Percentiles rank a stretch among this genome's conserved stretches.
These are phyloP conservation scores for Populus hybrid DNA, from an alignment of 441 rosid genomes.

Conservation along the genomic window DNA sequence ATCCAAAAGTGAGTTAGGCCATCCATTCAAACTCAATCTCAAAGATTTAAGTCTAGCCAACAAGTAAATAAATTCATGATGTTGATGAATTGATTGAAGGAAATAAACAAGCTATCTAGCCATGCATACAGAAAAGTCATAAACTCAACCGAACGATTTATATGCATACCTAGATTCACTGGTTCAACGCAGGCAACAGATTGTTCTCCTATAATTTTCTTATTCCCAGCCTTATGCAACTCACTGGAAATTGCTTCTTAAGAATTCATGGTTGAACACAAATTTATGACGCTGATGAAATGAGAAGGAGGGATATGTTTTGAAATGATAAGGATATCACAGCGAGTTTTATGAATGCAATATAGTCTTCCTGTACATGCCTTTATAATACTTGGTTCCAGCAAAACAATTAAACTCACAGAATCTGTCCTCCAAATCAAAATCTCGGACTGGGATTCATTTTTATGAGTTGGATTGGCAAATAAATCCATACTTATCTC, in stretches of 20 bases:
- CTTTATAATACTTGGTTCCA: constrained; percentile 19
- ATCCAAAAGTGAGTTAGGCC: background rate
- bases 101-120: background rate
- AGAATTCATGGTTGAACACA: background rate
- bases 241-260: background rate
- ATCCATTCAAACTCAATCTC: background rate
- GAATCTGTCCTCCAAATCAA: constrained; percentile 29
- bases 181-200: constrained; percentile 11
- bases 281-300: constrained; percentile 4
- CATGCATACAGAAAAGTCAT: background rate
- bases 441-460: background rate
- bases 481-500: constrained; percentile 20
- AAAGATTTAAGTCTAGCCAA: background rate
- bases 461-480: constrained; percentile 12
- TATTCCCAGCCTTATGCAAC: constrained; percentile 18
- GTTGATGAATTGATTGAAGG: background rate
- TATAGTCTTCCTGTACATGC: constrained; percentile 13
- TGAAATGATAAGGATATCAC: constrained; percentile 20
- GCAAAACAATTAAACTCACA: constrained; percentile 12
- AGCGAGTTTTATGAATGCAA: constrained; percentile 9
- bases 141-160: background rate
- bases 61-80: background rate
- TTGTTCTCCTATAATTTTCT: constrained; percentile 7
- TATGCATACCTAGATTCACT: constrained; percentile 13
- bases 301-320: constrained; percentile 8